Conservation (phyloP, 495 filamentous ascomycete genomes). For the Aspergillus ostianus region DNA sequence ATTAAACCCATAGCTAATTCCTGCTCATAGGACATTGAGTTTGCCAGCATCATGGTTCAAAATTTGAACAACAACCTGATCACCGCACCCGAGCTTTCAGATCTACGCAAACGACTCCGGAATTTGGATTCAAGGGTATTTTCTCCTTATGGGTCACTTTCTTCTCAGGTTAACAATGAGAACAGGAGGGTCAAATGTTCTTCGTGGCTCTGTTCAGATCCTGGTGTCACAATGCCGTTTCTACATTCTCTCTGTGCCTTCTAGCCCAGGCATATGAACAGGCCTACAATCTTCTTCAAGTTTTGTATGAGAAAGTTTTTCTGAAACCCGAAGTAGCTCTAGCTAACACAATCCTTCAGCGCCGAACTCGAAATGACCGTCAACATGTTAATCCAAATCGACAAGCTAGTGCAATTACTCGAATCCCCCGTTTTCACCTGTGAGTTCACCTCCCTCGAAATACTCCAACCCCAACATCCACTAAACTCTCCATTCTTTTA, state of each 20-base stretch:
- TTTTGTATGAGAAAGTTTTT: slow-evolving; percentile 68
- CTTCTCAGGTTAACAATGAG: slow-evolving; percentile 15
- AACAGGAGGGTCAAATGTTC: slow-evolving; percentile 86
- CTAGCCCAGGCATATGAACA: slow-evolving; percentile 98
- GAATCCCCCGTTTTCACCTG: slow-evolving; percentile 98
- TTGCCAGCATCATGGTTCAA: slow-evolving; percentile 99
- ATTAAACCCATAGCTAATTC: slow-evolving; percentile 10
- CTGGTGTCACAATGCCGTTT: slow-evolving; percentile 99
- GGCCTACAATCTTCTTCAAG: slow-evolving; percentile 93
- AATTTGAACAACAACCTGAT: slow-evolving; percentile 99
- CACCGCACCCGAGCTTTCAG: slow-evolving; percentile 90
- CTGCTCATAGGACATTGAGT: slow-evolving; percentile 72
- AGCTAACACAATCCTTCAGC: slow-evolving; percentile 52
- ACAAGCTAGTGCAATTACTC: slow-evolving; percentile 95
- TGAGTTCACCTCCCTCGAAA: slow-evolving; percentile 32
- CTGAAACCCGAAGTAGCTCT: background rate
- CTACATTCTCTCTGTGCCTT: slow-evolving; percentile 93
- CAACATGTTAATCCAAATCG: slow-evolving; percentile 97
- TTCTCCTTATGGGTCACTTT: background rate
- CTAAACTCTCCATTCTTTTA: slow-evolving; percentile 30
- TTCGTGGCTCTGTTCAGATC: slow-evolving; percentile 92
- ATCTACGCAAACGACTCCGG: slow-evolving; percentile 82
- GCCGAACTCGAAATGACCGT: slow-evolving; percentile 99
- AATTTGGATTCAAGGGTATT: slow-evolving; percentile 82
- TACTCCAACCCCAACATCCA: background rate